Conservation (phyloP, 2,329 filamentous ascomycete genomes). For the Niveomyces coronatus region DNA sequence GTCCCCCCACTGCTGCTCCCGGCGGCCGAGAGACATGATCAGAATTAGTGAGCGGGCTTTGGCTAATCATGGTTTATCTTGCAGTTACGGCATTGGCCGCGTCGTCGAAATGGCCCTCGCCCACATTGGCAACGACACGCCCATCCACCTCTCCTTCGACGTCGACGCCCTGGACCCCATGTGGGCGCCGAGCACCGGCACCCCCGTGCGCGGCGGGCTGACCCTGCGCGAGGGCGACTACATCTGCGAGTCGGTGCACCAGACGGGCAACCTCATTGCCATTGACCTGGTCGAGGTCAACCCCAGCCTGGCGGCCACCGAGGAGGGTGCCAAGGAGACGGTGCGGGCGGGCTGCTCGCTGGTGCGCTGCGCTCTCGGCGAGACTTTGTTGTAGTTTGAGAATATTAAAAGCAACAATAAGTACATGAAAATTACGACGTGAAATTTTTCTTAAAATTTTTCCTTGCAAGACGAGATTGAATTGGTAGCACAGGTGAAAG, state of each 20-base stretch:
- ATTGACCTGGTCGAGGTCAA: constrained; percentile 81
- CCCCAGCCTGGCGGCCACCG: constrained; percentile 53
- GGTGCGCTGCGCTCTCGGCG: constrained; percentile 82
- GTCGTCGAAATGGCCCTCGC: constrained; percentile 98
- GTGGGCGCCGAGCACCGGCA: constrained; percentile 94
- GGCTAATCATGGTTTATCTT: too few relatives aligned
- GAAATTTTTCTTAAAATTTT: too few relatives aligned
- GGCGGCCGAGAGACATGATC: not conserved
- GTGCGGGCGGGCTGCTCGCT: constrained; percentile 84
- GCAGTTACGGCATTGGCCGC: constrained; percentile 79
- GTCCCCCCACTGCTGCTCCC: not conserved
- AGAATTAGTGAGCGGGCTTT: too few relatives aligned
- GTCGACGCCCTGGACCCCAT: constrained; percentile 92
- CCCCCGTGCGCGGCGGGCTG: constrained; percentile 83
- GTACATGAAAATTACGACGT: too few relatives aligned
- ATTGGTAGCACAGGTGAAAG: too few relatives aligned
- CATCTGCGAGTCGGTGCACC: constrained; percentile 80
- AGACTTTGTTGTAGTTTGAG: constrained; percentile 67
- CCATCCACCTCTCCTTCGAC: constrained; percentile 95
- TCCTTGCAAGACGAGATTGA: not conserved
- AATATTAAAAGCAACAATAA: too few relatives aligned
- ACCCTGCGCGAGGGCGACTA: constrained; percentile 94
- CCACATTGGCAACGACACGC: constrained; percentile 88
- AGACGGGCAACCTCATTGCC: constrained; percentile 67
- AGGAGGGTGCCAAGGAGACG: constrained; percentile 69